Evolutionary conservation across 164 flowering plant species (phyloP), one percentile per base, ranked within the genome.

Genomic region (Stephania yunnanensis): DNA sequence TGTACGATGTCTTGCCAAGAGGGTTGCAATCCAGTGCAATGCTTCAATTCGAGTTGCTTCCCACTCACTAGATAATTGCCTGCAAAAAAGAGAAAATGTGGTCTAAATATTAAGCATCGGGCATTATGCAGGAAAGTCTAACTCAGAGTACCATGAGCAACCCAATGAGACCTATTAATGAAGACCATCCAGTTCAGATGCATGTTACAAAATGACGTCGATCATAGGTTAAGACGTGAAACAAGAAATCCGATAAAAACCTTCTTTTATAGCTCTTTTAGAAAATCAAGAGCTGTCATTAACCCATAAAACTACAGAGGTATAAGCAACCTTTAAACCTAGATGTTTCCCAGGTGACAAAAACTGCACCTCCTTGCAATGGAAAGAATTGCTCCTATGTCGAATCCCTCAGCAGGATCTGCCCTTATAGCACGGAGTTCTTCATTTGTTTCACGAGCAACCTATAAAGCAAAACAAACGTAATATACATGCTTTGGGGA

Each of bases 371-470:
- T 95, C 85, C 87, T 92, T 46, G 97, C 98, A 84, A 95, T 89
- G 42, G 92, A 82, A 74, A 95, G 98, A 66, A 95, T 91, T 25
- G 97, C 88, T 76, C 95, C 92, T 10, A 95, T 90, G 81, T 93
- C 92, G 84, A 93, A 92, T 71, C 93, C 99, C 85, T 92, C 98
- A 68, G 91, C 83, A 70, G 98, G 94, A 83, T 85, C 92, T 73
- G 90, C 96, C 81, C 86, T 84, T 68, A 93, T 87, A 50, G 85
- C 83, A 76, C 92, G 97, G 79, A 95, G 96, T 79, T 92, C 97
- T 83, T 93, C 97, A 81, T 94, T 95, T 48, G 99, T 94, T 83
- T 95, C 99, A 74, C 93, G 91, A 83, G 99, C 95, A 89, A 94
- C 98, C 99, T 95, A 15, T 10, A 6, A 15, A 58, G 64, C 19